phyloP scores from a whole-genome alignment of 805 yeast genomes.

The Suhomyces prunicola region DNA sequence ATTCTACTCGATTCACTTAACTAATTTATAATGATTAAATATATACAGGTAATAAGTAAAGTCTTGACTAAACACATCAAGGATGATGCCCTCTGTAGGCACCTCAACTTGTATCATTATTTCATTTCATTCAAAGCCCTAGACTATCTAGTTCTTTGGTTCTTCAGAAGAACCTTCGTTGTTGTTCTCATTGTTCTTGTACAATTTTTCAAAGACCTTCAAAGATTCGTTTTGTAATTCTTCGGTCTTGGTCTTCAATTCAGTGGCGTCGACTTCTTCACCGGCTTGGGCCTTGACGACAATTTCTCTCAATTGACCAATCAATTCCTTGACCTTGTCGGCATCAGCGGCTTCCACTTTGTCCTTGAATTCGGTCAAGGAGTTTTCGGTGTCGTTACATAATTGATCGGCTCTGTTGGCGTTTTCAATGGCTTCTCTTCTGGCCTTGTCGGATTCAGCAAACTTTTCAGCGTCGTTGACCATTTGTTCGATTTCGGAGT shows the following conservation, averaged over 20 bases:
- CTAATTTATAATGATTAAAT: constrained; percentile 7
- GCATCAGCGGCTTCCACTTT: constrained; percentile 45
- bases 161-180: constrained; percentile 21
- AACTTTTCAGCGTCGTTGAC: constrained; percentile 86
- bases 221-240: constrained; percentile 72
- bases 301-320: constrained; percentile 59
- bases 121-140: constrained; percentile 1
- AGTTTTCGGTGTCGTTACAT: constrained; percentile 51
- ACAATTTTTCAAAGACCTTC: constrained; percentile 70
- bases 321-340: constrained; percentile 48
- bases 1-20: too few species aligned
- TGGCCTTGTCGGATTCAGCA: constrained; percentile 84
- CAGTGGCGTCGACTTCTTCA: constrained; percentile 58
- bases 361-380: constrained; percentile 47
- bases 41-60: constrained; percentile 8
- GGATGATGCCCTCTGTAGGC: neutral
- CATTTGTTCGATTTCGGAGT: constrained; percentile 86
- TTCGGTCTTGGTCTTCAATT: constrained; percentile 69
- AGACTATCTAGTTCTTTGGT: constrained; percentile 22
- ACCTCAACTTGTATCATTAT: constrained; percentile 2
- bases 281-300: constrained; percentile 65
- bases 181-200: constrained; percentile 23
- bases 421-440: constrained; percentile 76
- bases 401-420: constrained; percentile 84
- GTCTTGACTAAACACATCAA: constrained; percentile 4